Evolutionary conservation across 495 filamentous ascomycete genomes (phyloP).

Genomic region (Usnea hakonensis): DNA sequence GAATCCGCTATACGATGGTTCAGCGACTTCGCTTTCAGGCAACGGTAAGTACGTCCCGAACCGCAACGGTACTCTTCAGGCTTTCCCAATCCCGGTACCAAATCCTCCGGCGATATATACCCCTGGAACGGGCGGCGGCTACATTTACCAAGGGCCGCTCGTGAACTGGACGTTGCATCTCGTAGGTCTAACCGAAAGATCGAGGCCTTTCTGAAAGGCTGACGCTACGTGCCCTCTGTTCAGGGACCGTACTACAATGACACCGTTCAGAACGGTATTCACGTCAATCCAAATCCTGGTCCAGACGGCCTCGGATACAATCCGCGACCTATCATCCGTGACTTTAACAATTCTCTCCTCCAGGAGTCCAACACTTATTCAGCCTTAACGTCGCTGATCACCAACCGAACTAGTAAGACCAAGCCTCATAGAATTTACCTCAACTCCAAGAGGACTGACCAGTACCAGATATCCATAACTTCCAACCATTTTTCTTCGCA

Average conservation of each 20-base stretch:
- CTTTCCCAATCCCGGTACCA: neutral
- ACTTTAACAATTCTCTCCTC: neutral
- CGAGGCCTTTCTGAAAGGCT: neutral
- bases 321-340: neutral
- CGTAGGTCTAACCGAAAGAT: neutral
- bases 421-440: neutral
- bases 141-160: neutral
- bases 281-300: slow-evolving; percentile 2
- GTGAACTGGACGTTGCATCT: neutral
- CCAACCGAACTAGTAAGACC: neutral
- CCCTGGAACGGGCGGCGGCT: neutral
- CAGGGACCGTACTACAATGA: neutral
- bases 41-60: slow-evolving; percentile 39
- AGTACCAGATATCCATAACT: neutral
- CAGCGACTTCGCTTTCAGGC: slow-evolving; percentile 36
- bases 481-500: neutral
- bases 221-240: neutral
- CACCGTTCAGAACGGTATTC: slow-evolving; percentile 1
- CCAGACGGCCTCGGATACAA: slow-evolving; percentile 5
- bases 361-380: neutral
- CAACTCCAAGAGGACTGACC: neutral
- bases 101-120: neutral
- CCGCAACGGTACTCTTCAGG: neutral
- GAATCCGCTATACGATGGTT: slow-evolving; percentile 41
- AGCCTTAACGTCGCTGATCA: neutral